Base-by-base conservation (phyloP, 176 grass and related monocot species). In the Oryza longistaminata region DNA sequence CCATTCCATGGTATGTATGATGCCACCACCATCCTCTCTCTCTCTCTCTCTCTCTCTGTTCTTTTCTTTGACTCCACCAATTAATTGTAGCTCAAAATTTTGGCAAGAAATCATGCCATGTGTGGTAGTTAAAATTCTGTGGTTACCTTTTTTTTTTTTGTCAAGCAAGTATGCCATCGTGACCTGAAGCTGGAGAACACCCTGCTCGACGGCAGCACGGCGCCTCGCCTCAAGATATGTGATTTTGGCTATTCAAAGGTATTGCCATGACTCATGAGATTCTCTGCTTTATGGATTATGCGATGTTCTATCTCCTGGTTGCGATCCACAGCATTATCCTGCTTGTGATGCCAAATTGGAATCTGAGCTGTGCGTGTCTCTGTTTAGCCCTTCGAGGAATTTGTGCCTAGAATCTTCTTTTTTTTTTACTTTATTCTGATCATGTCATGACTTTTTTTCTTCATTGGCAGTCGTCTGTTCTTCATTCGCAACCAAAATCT, bases 181-280 rank as follows among this genome's bases (percentile, higher is more conserved):
- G 92, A 94, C 90, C 19, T 94, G 81, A 94, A 94, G 77, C 84
- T 94, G 42, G 92, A 94, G 87, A 94, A 94, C 65, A 92, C 90
- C 22, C 81, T 94, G n/a, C 34, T 94, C 46, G 87, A 94, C 16
- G 90, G 92, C 19, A 94, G 84, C 70, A 81, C 90, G 0, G 90
- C 92, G 0, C 90, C 92, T 60, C 90, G 92, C 77, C 87, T 94
- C 73, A 94, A 94, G 87, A 94, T 94, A 80, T 92, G 92, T 12
- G 92, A 94, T 73, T 94, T 94, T 73, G 92, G 92, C 21, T 94
- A 94, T 72, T 94, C 92, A 11, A 94, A 94, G 92, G 92, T 85
- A 50, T 17, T 76, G 17, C 17, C 49, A 52, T 16, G 49, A 1
- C 49, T 52, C 49, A 52, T 43, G 14, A 19, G 4, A 75, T 75